Evolutionary conservation across 2,329 filamentous ascomycete genomes (phyloP).

Genomic region (Aspergillus sp.): DNA sequence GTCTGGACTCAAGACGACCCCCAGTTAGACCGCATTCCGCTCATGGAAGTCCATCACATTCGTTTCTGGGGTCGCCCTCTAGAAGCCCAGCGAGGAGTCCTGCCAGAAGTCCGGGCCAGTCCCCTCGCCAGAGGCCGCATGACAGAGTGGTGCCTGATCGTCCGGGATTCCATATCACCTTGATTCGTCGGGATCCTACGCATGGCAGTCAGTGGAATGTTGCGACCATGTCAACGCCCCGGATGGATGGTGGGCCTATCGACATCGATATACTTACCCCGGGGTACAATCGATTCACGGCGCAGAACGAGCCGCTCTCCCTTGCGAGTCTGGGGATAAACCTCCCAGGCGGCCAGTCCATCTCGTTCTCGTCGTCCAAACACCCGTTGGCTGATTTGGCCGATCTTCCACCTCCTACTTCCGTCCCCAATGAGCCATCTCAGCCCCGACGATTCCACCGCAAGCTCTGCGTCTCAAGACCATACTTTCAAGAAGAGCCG

Average conservation of each 20-base stretch:
- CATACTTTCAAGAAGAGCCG: slow-evolving; percentile 23
- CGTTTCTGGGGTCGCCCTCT: slow-evolving; percentile 20
- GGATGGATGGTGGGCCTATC: slow-evolving; percentile 37
- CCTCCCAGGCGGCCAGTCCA: slow-evolving; percentile 17
- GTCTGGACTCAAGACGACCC: slow-evolving; percentile 33
- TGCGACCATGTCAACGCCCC: slow-evolving; percentile 58
- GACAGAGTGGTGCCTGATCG: slow-evolving; percentile 15
- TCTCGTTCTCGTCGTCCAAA: slow-evolving; percentile 14
- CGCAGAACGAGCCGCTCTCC: slow-evolving; percentile 38
- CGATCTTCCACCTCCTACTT: not conserved
- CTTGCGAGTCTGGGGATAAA: slow-evolving; percentile 34
- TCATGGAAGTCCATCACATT: slow-evolving; percentile 22
- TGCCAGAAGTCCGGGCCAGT: slow-evolving; percentile 32
- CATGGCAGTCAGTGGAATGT: slow-evolving; percentile 75
- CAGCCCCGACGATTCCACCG: slow-evolving; percentile 36
- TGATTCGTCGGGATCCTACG: slow-evolving; percentile 73
- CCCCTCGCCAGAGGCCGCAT: slow-evolving; percentile 23
- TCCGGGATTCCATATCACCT: slow-evolving; percentile 49
- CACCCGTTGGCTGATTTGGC: slow-evolving; percentile 3
- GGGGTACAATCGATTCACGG: slow-evolving; percentile 61
- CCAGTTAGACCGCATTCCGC: slow-evolving; percentile 28
- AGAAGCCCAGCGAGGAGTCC: slow-evolving; percentile 25
- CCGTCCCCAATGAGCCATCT: slow-evolving; percentile 17
- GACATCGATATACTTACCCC: slow-evolving; percentile 61
- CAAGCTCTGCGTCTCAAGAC: slow-evolving; percentile 36